Base-by-base conservation (phyloP, 176 grass and related monocot genomes). In the Miscanthus lutarioriparius region DNA sequence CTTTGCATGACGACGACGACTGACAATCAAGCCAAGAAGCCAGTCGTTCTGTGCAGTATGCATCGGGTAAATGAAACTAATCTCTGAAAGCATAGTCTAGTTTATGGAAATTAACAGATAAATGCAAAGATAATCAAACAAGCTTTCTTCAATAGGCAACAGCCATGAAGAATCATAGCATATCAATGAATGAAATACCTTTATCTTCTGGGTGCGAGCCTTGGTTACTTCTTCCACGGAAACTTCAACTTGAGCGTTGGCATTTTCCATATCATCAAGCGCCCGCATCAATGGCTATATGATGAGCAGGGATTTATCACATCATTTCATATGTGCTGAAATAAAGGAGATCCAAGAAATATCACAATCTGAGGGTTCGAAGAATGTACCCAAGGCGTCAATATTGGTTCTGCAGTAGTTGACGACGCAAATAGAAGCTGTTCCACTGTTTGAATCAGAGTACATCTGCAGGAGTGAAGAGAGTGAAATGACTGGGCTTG, bases 231-330 rank as follows among this genome's bases (percentile, higher is more conserved):
- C 93, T 81, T 99, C 93, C 77, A 99, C 91, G 70, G 94, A 95
- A 89, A 91, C 89, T 89, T 94, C 89, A 38, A 99, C 93, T 92
- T 99, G 93, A 23, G 83, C 85, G 5, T 99, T 99, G 8, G 87
- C 91, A 84, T 94, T 99, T 88, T 99, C 93, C 93, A 96, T 99
- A 79, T 99, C 93, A 86, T 99, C 96, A 53, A 99, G 91, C 12
- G 93, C 87, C 78, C 88, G 91, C 93, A 99, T 99, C 70, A 99
- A 84, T 27, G 96, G 85, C 96, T 99, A 79, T 32, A 83, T 54
- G 45, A 88, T 4, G 8, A 69, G 40, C 2, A 87, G 15, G 39
- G 13, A 77, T 83, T 67, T 77, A 72, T 28, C 70, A 70, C 56
- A 85, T 16, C 28, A n/a, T 10, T 7, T 9, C 51, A n/a, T 8